phyloP scores from a whole-genome alignment of 1,139 yeast species.

The Protomyces inouyei region DNA sequence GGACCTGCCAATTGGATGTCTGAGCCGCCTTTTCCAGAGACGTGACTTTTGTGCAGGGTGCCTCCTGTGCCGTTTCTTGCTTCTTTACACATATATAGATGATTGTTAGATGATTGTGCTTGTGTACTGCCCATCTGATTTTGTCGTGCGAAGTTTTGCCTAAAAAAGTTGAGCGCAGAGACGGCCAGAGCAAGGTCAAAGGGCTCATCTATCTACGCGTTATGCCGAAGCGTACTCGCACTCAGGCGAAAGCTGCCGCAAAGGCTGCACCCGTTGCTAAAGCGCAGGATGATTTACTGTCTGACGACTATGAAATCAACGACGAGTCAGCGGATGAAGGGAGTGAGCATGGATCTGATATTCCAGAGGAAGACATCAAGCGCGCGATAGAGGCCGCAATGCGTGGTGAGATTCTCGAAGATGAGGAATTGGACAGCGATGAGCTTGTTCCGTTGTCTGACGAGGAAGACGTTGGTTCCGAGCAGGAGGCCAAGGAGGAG shows the following conservation, averaged over 20 bases:
- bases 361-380: slow-evolving; percentile 17
- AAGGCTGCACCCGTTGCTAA: background rate
- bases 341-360: slow-evolving; percentile 5
- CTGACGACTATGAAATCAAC: background rate
- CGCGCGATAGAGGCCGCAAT: slow-evolving; percentile 12
- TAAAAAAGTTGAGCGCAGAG: background rate
- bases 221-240: slow-evolving; percentile 22
- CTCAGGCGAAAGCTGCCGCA: background rate
- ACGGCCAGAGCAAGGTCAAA: background rate
- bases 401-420: slow-evolving; percentile 19
- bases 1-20: too few relatives aligned
- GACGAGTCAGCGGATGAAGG: background rate
- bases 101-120: background rate
- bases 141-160: background rate
- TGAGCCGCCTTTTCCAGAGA: background rate
- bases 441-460: slow-evolving; percentile 8
- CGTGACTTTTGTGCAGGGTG: background rate
- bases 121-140: background rate
- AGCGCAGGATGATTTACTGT: background rate
- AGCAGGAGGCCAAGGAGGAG: slow-evolving; percentile 21
- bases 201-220: background rate
- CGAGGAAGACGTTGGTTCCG: slow-evolving; percentile 9
- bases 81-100: background rate
- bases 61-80: background rate
- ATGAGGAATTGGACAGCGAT: slow-evolving; percentile 24